These are phyloP conservation scores for Trypanosoma avium DNA, from an alignment of 208 protist genomes.

Conservation along the genomic window DNA sequence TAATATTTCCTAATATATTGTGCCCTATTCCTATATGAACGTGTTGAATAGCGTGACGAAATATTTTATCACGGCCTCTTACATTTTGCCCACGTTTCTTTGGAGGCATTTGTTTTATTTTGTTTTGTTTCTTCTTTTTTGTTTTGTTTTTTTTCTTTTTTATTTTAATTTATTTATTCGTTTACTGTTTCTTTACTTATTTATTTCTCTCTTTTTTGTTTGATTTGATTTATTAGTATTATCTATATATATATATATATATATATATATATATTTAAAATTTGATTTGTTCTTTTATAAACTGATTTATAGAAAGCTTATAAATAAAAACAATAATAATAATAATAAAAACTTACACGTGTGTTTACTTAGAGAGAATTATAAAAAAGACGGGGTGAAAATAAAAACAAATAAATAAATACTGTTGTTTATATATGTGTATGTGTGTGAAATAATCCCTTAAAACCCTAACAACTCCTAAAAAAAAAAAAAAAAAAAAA, in stretches of 20 bases:
- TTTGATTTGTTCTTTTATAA: too few species aligned
- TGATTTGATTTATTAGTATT: too few species aligned
- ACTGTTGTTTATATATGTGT: neutral
- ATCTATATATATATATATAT: neutral
- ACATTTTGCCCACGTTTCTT: constrained; percentile 76
- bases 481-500: neutral
- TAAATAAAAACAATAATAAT: constrained; percentile 11
- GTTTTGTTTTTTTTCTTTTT: too few species aligned
- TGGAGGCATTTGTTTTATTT: constrained; percentile 50
- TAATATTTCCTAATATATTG: constrained; percentile 76
- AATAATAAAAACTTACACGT: neutral
- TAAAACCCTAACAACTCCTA: too few species aligned
- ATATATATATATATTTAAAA: neutral
- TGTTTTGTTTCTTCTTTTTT: too few species aligned
- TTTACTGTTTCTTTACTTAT: too few species aligned
- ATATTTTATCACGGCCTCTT: constrained; percentile 72
- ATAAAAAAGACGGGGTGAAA: too few species aligned
- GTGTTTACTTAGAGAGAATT: neutral
- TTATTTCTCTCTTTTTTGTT: too few species aligned
- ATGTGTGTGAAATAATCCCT: neutral
- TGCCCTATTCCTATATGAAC: constrained; percentile 88
- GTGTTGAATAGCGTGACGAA: constrained; percentile 85
- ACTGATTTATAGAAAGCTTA: too few species aligned
- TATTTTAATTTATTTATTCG: neutral
- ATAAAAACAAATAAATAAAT: too few species aligned